Conservation (phyloP, 306 rosid genomes). For the Trifolium subterraneum region DNA sequence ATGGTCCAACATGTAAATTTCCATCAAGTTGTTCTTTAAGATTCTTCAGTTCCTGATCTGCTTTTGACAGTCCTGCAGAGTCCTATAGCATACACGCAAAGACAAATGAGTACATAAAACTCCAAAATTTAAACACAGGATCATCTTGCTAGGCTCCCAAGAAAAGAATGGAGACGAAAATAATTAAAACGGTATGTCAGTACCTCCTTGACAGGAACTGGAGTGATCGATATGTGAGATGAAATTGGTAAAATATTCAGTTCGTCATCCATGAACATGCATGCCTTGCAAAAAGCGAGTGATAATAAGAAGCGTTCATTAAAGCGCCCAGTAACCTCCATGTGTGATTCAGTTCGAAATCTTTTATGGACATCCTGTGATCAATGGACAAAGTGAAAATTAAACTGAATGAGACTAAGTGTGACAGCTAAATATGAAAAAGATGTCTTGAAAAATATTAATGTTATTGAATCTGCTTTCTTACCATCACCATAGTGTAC, state of each 20-base stretch:
- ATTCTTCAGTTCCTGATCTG: slow-evolving; percentile 74
- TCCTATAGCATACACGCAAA: slow-evolving; percentile 55
- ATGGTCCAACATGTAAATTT: slow-evolving; percentile 81
- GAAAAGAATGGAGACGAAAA: neutral
- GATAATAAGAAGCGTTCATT: slow-evolving; percentile 94
- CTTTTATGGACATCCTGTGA: slow-evolving; percentile 89
- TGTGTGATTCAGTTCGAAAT: slow-evolving; percentile 90
- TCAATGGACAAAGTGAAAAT: slow-evolving; percentile 11
- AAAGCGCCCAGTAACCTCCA: slow-evolving; percentile 75
- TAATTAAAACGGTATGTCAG: slow-evolving; percentile 39
- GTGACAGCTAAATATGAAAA: no score
- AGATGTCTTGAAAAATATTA: neutral
- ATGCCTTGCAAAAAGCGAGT: slow-evolving; percentile 83
- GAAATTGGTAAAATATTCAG: slow-evolving; percentile 83
- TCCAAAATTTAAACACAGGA: slow-evolving; percentile 23
- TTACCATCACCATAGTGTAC: slow-evolving; percentile 95
- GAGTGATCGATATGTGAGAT: slow-evolving; percentile 73
- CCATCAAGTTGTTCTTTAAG: slow-evolving; percentile 72
- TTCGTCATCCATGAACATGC: slow-evolving; percentile 88
- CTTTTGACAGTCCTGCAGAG: slow-evolving; percentile 70
- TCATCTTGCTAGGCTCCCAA: slow-evolving; percentile 20
- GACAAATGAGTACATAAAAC: slow-evolving; percentile 36
- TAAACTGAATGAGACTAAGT: slow-evolving; percentile 32
- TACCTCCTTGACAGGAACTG: slow-evolving; percentile 73
- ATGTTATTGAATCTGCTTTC: slow-evolving; percentile 35